Evolutionary conservation across 306 rosid species (phyloP), one percentile per base, ranked within the genome.

Genomic region (Ochetophila trinervis): DNA sequence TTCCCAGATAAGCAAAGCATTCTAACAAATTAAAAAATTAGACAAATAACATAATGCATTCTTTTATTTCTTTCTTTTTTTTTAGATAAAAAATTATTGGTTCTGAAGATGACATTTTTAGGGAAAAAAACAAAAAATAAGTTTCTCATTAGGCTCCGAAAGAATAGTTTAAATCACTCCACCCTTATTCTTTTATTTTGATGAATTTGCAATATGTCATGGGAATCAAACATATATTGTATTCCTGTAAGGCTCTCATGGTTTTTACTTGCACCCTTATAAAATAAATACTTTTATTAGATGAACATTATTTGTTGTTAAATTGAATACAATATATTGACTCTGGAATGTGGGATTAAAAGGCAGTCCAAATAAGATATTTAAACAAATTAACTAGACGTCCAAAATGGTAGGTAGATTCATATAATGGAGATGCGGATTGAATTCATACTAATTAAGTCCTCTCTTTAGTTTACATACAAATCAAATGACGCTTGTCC

Each of bases 171-270:
- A 27, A 27, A 27, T 27, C 32, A 27, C 2, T 27, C 32, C 32
- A 27, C 32, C 32, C 2, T 27, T 27, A 1, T 27, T 27, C 32
- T 27, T 27, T 27, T 27, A 27, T 6, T 5, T 61, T 54, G 69
- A 62, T 54, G 14, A 24, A 42, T 5, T 52, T 32, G 15, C 32
- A 37, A 16, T 9, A 40, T 40, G 45, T 32, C 32, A 48, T 63
- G 30, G 18, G 55, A 73, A 65, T 72, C 65, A 5, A 45, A 56
- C 34, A 32, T 49, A 48, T 23, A 37, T 24, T 37, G 13, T 50
- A 57, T 48, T 63, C 14, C 50, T 58, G 7, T 24, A 7, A 57
- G 35, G 40, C 49, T 65, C 47, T 59, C 36, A 37, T 58, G 24
- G 56, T 57, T 44, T 50, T 34, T 53, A 47, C 42, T 20, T 63